Percentiles rank a stretch among this genome's conserved stretches.
phyloP scores from a whole-genome alignment of 805 yeast species.

The Candida anglica region DNA sequence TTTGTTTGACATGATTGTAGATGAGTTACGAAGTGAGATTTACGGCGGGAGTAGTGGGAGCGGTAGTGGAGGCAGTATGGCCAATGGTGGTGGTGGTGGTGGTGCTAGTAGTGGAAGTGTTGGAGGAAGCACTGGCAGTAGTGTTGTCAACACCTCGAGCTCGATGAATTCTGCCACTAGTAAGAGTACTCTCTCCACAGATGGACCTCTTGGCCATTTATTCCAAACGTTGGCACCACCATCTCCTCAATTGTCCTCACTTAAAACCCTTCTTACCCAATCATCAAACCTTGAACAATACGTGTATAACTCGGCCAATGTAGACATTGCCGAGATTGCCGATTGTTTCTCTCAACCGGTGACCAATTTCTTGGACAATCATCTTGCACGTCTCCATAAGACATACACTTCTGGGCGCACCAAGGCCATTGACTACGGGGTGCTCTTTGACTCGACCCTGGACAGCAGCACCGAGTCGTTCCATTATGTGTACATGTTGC shows the following conservation, averaged over 20 bases:
- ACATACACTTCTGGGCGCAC: conserved; percentile 13
- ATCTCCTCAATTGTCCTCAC: conserved; percentile 31
- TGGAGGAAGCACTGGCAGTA: not conserved
- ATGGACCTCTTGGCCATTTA: conserved; percentile 2
- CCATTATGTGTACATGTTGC: conserved; percentile 47
- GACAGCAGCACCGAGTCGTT: conserved; percentile 40
- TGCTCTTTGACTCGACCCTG: conserved; percentile 26
- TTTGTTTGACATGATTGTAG: conserved; percentile 69
- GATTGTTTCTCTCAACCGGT: conserved; percentile 27
- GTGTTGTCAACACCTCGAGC: not conserved
- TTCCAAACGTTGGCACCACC: conserved; percentile 16
- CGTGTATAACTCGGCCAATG: conserved; percentile 52
- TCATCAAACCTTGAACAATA: conserved; percentile 49
- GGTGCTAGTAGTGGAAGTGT: not conserved
- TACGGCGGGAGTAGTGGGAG: conserved; percentile 28
- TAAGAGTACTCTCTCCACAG: not conserved
- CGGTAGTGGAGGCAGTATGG: not conserved
- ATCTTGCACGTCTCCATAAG: conserved; percentile 24
- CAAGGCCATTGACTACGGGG: conserved; percentile 22
- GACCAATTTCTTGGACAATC: conserved; percentile 22
- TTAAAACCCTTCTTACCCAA: conserved; percentile 27
- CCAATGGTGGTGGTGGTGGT: not conserved
- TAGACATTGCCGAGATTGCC: conserved; percentile 52
- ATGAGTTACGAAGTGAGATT: conserved; percentile 68
- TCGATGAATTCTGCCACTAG: not conserved